phyloP scores from a whole-genome alignment of 2,329 filamentous ascomycete species.

The Ophiocordyceps camponoti-rufipedis region DNA sequence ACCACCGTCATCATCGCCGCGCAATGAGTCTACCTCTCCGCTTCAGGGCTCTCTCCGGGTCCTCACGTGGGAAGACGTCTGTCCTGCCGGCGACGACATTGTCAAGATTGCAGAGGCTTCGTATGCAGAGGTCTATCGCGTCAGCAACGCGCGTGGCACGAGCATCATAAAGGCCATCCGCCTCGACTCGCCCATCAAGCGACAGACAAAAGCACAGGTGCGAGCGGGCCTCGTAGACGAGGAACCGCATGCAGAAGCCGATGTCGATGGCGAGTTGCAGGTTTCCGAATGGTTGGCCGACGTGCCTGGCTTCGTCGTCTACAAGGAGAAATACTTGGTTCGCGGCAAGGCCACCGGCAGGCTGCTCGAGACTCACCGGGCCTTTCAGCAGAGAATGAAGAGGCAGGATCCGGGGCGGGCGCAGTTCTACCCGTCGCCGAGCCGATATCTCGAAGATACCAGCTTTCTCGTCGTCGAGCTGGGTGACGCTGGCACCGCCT shows the following conservation, averaged over 20 bases:
- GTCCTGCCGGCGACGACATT: conserved; percentile 31
- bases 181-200: conserved; percentile 36
- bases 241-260: conserved; percentile 33
- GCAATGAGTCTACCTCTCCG: background rate
- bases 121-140: conserved; percentile 46
- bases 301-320: conserved; percentile 45
- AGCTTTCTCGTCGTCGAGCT: conserved; percentile 44
- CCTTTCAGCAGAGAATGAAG: conserved; percentile 34
- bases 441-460: conserved; percentile 37
- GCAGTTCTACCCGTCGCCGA: conserved; percentile 45
- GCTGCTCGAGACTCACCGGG: conserved; percentile 40
- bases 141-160: conserved; percentile 38
- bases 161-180: conserved; percentile 50
- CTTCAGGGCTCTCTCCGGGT: conserved; percentile 15
- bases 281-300: conserved; percentile 47
- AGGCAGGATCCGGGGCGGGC: conserved; percentile 34
- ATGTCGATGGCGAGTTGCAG: conserved; percentile 38
- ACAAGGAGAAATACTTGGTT: conserved; percentile 45
- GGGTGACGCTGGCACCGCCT: conserved; percentile 40
- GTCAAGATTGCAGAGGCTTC: conserved; percentile 50
- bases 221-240: conserved; percentile 37
- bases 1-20: background rate
- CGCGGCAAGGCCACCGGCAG: conserved; percentile 33
- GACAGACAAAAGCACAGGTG: conserved; percentile 37
- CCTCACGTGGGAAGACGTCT: conserved; percentile 39